A percentile compares a stretch with the other conserved stretches of the same genome.
Conservation (phyloP, 805 yeast genomes). For the Saturnispora zaruensis region DNA sequence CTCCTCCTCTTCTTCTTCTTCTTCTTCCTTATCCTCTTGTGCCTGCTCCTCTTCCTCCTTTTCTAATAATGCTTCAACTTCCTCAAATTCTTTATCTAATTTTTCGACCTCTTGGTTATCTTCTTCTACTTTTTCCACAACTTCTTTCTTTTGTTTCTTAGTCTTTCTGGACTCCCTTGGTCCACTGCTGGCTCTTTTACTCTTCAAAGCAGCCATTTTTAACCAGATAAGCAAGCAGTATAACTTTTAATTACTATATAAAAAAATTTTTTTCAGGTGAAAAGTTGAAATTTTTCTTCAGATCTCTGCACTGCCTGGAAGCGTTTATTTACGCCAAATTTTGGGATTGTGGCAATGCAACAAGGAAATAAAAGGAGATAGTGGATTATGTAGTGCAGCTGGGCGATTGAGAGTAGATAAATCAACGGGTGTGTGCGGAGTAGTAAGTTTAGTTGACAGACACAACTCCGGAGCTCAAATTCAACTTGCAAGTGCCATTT, state of each 20-base stretch:
- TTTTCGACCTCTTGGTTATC: slow-evolving; percentile 32
- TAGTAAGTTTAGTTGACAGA: too few relatives aligned
- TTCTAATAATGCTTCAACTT: slow-evolving; percentile 42
- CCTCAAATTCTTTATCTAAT: slow-evolving; percentile 49
- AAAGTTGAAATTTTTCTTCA: neutral
- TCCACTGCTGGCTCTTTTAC: slow-evolving; percentile 4
- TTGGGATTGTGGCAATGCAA: neutral
- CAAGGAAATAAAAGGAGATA: neutral
- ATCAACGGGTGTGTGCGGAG: neutral
- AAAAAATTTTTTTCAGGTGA: slow-evolving; percentile 1
- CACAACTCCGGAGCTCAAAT: neutral
- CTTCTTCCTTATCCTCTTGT: slow-evolving; percentile 24
- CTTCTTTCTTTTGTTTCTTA: slow-evolving; percentile 4
- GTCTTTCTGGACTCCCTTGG: slow-evolving; percentile 5
- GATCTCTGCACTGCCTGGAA: slow-evolving; percentile 2
- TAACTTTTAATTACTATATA: neutral
- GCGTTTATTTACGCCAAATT: neutral
- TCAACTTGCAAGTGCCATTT: neutral
- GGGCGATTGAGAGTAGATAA: neutral
- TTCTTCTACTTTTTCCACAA: neutral
- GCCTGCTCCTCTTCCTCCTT: slow-evolving; percentile 16
- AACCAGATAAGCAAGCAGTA: neutral
- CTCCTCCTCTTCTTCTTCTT: slow-evolving; percentile 15
- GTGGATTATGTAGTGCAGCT: too few relatives aligned
- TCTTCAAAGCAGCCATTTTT: slow-evolving; percentile 6